A percentile compares a stretch with the other conserved stretches of the same genome.
Evolutionary conservation across 768 basidiomycete species (phyloP).

Genomic region (Hypholoma sublateritium): DNA sequence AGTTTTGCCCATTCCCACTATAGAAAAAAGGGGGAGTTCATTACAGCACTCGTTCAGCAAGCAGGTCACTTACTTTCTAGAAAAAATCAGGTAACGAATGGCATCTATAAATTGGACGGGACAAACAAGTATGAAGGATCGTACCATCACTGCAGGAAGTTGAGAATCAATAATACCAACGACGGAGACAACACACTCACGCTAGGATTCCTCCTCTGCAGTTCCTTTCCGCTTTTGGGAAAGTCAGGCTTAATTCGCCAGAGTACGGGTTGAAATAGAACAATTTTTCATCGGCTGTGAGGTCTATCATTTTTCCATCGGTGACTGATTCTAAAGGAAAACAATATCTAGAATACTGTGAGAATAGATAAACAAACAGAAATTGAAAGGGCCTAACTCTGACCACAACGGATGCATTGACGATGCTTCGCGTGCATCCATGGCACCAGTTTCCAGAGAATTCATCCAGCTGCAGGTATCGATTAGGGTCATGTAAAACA

Average conservation of each 20-base stretch:
- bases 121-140: constrained; percentile 9
- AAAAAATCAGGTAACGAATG: constrained; percentile 2
- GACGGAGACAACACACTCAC: constrained; percentile 39
- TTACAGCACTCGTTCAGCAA: background rate
- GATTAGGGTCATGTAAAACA: background rate
- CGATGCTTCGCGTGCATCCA: constrained; percentile 62
- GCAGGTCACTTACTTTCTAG: constrained; percentile 47
- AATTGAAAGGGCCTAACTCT: constrained; percentile 52
- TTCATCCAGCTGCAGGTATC: constrained; percentile 79
- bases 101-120: constrained; percentile 4
- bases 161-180: constrained; percentile 1
- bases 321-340: constrained; percentile 61
- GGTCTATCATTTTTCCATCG: constrained; percentile 63
- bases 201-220: constrained; percentile 90
- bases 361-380: constrained; percentile 8
- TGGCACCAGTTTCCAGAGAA: constrained; percentile 75
- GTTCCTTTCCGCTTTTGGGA: constrained; percentile 77
- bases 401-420: constrained; percentile 96
- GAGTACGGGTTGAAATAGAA: constrained; percentile 94
- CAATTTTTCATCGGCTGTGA: constrained; percentile 72
- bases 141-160: constrained; percentile 39
- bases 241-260: constrained; percentile 82
- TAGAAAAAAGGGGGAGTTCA: background rate
- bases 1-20: constrained; percentile 96
- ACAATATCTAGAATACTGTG: constrained; percentile 52